Conservation (phyloP, 495 filamentous ascomycete genomes). For the Amniculicola lignicola region DNA sequence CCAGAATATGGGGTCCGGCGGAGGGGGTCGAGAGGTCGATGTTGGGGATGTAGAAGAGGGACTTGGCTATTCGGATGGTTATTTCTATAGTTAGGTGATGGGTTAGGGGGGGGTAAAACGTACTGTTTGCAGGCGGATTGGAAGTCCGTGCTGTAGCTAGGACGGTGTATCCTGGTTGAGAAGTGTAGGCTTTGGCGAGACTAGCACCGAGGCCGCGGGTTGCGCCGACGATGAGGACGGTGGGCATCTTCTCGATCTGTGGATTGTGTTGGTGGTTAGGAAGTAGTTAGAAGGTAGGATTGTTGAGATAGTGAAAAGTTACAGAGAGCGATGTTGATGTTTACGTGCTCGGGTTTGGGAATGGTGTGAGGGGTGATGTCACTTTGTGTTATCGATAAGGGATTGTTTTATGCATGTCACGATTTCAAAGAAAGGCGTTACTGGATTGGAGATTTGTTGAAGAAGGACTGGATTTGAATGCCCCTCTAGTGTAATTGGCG, state of each 20-base stretch:
- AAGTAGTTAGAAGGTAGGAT: background rate
- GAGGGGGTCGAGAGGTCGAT: constrained; percentile 36
- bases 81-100: background rate
- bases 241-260: constrained; percentile 19
- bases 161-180: constrained; percentile 46
- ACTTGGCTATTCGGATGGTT: constrained; percentile 4
- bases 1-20: constrained; percentile 28
- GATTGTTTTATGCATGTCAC: too few relatives aligned
- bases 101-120: background rate
- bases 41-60: constrained; percentile 23
- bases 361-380: too few relatives aligned
- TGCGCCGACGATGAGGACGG: constrained; percentile 63
- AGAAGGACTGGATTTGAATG: too few relatives aligned
- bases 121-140: constrained; percentile 26
- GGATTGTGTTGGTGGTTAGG: background rate
- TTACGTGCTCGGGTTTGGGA: too few relatives aligned
- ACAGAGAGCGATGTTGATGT: too few relatives aligned
- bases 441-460: too few relatives aligned
- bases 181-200: constrained; percentile 59
- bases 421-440: too few relatives aligned
- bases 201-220: constrained; percentile 65
- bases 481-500: too few relatives aligned
- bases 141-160: constrained; percentile 58
- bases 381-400: too few relatives aligned
- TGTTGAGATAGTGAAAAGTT: too few relatives aligned